Conservation (phyloP, 139 green algal species). For the Ettlia oleoabundans region DNA sequence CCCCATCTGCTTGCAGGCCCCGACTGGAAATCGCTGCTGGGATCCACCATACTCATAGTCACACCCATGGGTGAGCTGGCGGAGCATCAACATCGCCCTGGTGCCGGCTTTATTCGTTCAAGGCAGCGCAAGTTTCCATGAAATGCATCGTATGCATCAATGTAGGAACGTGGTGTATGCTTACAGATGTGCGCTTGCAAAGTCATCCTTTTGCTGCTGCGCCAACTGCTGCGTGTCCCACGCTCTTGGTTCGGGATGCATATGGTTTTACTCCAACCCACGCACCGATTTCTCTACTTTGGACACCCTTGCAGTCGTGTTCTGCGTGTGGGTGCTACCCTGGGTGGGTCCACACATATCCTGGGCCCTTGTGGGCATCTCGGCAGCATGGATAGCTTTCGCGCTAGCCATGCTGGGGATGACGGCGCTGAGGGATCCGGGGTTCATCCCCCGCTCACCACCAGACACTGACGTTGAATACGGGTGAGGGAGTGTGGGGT, state of each 20-base stretch:
- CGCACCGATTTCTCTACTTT: no score
- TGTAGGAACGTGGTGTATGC: no score
- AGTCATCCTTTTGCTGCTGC: no score
- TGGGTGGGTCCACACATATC: constrained; percentile 57
- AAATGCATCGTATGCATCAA: no score
- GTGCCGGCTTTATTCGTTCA: no score
- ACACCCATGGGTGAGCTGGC: constrained; percentile 61
- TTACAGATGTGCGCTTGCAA: no score
- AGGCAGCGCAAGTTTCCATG: no score
- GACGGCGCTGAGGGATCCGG: constrained; percentile 89
- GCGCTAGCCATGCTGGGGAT: constrained; percentile 68
- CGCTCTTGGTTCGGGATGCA: no score
- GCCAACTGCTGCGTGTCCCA: no score
- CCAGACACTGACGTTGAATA: constrained; percentile 75
- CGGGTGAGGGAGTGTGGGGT: constrained; percentile 34
- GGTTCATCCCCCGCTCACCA: constrained; percentile 84
- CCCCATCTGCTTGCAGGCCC: no score
- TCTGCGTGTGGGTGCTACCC: constrained; percentile 68
- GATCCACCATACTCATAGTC: constrained; percentile 66
- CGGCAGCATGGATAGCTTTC: constrained; percentile 39
- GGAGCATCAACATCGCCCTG: no score
- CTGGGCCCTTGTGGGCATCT: constrained; percentile 43
- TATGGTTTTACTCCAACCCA: no score
- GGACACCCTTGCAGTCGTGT: constrained; percentile 67
- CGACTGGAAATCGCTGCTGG: constrained; percentile 78